A percentile compares a stretch with the other conserved stretches of the same genome.
These are phyloP conservation scores for Blastomyces emzantsi DNA, from an alignment of 2,329 filamentous ascomycete genomes.

Conservation along the genomic window DNA sequence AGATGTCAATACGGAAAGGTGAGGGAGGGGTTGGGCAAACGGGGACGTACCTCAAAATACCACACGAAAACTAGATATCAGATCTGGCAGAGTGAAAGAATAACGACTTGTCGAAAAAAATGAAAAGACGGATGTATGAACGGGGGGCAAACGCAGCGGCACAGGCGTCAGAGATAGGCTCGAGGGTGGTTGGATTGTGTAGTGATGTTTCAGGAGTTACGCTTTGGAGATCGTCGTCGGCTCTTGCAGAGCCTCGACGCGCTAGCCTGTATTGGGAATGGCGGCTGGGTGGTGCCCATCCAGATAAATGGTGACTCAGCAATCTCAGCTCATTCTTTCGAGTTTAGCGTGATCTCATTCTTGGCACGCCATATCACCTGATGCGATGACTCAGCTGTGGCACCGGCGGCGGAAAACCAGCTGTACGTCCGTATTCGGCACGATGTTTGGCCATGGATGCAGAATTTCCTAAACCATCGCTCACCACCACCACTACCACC, in stretches of 20 bases:
- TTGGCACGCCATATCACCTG: neutral
- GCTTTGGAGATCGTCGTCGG: slow-evolving; percentile 10
- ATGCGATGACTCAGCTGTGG: neutral
- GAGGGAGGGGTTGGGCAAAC: neutral
- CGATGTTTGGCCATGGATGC: neutral
- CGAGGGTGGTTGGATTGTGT: neutral
- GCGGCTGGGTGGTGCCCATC: neutral
- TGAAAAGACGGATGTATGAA: neutral
- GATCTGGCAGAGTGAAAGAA: neutral
- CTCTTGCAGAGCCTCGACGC: slow-evolving; percentile 1
- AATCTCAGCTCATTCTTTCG: neutral
- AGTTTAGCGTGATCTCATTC: neutral
- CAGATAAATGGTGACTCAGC: neutral
- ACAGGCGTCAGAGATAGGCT: neutral
- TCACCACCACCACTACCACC: neutral
- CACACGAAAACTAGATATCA: neutral
- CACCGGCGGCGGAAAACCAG: neutral
- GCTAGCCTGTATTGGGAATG: slow-evolving; percentile 4
- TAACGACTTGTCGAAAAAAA: neutral
- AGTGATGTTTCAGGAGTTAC: slow-evolving; percentile 10
- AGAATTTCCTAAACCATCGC: too few relatives aligned
- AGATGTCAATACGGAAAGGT: neutral
- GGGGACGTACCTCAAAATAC: neutral
- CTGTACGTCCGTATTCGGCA: neutral
- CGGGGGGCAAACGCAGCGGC: neutral